Percentiles rank a stretch among this genome's conserved stretches.
Conservation (phyloP, 148 eudicot genomes). For the Mesembryanthemum crystallinum region DNA sequence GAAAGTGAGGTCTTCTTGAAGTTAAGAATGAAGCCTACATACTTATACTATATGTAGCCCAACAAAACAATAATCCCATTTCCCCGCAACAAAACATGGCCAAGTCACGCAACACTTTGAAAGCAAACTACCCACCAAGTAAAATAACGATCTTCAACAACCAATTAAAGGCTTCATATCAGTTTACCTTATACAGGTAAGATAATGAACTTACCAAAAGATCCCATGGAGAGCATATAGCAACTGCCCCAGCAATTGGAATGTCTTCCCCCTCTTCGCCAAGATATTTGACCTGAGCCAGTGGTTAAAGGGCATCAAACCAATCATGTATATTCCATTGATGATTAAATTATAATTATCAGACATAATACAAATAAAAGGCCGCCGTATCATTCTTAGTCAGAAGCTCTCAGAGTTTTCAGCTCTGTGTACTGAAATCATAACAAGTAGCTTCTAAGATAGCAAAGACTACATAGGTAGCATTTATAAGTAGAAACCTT, state of each 20-base stretch:
- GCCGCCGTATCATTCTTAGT: background rate
- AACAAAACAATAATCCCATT: background rate
- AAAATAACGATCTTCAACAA: conserved; percentile 9
- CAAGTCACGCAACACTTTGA: background rate
- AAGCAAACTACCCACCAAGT: background rate
- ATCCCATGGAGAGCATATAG: conserved; percentile 97
- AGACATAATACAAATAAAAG: background rate
- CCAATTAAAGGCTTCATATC: background rate
- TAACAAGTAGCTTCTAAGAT: background rate
- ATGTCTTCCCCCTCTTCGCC: conserved; percentile 87
- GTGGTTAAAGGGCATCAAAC: background rate
- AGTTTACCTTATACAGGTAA: background rate
- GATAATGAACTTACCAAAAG: conserved; percentile 65
- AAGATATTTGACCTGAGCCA: conserved; percentile 79
- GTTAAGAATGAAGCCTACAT: background rate
- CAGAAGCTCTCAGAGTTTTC: background rate
- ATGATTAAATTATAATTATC: background rate
- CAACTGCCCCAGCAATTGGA: conserved; percentile 86
- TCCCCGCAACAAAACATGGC: conserved; percentile 1
- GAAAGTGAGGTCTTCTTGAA: background rate
- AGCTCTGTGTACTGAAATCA: background rate
- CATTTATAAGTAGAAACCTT: too few species aligned
- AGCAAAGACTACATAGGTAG: background rate
- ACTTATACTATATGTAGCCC: background rate
- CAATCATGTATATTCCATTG: background rate